These are phyloP conservation scores for Fraxinus anomala DNA, from an alignment of 257 asterid species.

Conservation along the genomic window DNA sequence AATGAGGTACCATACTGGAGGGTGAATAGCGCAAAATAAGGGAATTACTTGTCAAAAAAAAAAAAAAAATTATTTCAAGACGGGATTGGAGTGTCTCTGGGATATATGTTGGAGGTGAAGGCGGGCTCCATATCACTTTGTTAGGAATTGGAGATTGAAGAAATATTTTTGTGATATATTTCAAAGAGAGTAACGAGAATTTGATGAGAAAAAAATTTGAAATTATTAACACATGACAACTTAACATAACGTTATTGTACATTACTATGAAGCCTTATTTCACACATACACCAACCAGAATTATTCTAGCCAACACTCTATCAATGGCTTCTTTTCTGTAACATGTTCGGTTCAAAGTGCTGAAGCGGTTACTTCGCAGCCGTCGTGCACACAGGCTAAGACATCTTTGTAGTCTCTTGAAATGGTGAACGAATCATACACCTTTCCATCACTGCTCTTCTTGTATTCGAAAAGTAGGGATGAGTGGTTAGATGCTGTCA, in stretches of 20 bases:
- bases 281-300: too few species aligned
- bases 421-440: too few species aligned
- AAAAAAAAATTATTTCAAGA: too few species aligned
- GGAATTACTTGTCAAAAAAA: background rate
- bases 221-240: too few species aligned
- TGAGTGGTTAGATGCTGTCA: too few species aligned
- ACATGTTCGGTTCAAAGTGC: conserved; percentile 24
- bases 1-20: background rate
- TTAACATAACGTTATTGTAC: too few species aligned
- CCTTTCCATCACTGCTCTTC: too few species aligned
- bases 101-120: background rate
- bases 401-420: conserved; percentile 22
- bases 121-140: background rate
- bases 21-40: background rate
- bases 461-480: too few species aligned
- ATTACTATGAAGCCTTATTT: too few species aligned
- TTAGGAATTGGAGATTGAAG: background rate
- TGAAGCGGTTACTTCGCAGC: conserved; percentile 48
- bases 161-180: too few species aligned
- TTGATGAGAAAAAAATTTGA: background rate
- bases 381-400: conserved; percentile 62
- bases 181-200: background rate
- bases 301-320: too few species aligned
- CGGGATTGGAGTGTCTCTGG: background rate
- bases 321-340: too few species aligned